Evolutionary conservation across 2,329 filamentous ascomycete species (phyloP).

Genomic region (Aspergillus proliferans): DNA sequence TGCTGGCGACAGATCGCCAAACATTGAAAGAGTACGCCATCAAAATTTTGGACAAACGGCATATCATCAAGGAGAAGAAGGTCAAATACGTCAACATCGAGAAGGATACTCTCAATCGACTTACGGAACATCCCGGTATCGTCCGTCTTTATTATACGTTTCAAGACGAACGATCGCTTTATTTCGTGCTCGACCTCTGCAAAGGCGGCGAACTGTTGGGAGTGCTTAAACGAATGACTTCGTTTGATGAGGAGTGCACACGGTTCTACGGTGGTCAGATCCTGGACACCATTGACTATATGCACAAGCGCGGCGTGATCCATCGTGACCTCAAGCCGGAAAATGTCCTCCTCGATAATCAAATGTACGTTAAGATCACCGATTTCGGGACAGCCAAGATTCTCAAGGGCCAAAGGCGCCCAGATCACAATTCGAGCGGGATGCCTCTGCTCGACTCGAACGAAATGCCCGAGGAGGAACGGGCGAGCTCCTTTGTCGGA

Average conservation of each 20-base stretch:
- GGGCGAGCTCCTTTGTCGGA: conserved; percentile 91
- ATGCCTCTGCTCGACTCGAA: conserved; percentile 44
- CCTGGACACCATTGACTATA: conserved; percentile 91
- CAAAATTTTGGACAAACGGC: conserved; percentile 95
- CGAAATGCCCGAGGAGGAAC: conserved; percentile 59
- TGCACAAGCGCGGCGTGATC: conserved; percentile 94
- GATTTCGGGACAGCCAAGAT: conserved; percentile 99
- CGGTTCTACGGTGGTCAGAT: conserved; percentile 94
- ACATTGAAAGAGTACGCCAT: conserved; percentile 95
- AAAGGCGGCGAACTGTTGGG: conserved; percentile 87
- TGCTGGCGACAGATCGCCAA: conserved; percentile 86
- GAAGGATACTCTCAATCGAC: conserved; percentile 91
- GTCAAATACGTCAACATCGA: conserved; percentile 99
- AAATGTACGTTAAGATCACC: conserved; percentile 98
- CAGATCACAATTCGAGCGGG: conserved; percentile 41
- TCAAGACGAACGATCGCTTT: conserved; percentile 90
- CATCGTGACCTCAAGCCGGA: conserved; percentile 96
- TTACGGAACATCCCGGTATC: conserved; percentile 94
- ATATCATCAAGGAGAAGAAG: conserved; percentile 99
- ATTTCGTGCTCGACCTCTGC: conserved; percentile 93
- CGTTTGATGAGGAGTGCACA: conserved; percentile 91
- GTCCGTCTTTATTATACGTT: conserved; percentile 98
- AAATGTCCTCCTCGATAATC: conserved; percentile 88
- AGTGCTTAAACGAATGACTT: conserved; percentile 87
- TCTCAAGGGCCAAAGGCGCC: conserved; percentile 52